A percentile compares a stretch with the other conserved stretches of the same genome.
Conservation (phyloP, 2,329 filamentous ascomycete species). For the Penicillium fuscoglaucum region DNA sequence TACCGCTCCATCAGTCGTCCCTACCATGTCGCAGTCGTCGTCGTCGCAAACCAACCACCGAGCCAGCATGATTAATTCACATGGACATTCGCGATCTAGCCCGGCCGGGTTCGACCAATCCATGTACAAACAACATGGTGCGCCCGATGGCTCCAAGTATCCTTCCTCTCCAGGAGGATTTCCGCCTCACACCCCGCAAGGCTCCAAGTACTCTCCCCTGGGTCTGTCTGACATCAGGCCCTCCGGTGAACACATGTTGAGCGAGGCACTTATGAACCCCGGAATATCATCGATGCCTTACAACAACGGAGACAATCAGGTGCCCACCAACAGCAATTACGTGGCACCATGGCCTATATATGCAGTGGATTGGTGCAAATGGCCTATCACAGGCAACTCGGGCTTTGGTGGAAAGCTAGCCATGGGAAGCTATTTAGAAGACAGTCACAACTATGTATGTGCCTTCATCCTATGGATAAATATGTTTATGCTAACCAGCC, state of each 20-base stretch:
- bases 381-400: constrained; percentile 69
- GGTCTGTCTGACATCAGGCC: constrained; percentile 90
- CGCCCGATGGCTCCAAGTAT: constrained; percentile 68
- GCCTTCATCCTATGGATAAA: constrained; percentile 34
- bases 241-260: constrained; percentile 76
- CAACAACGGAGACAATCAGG: constrained; percentile 63
- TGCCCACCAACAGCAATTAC: constrained; percentile 81
- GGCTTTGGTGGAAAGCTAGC: constrained; percentile 84
- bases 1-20: constrained; percentile 58
- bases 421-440: constrained; percentile 92
- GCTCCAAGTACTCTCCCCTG: constrained; percentile 77
- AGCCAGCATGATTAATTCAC: constrained; percentile 63
- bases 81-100: constrained; percentile 82
- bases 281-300: constrained; percentile 54
- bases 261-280: constrained; percentile 66
- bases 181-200: constrained; percentile 54
- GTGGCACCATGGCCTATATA: constrained; percentile 93
- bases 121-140: constrained; percentile 62
- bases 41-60: constrained; percentile 57
- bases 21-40: constrained; percentile 55
- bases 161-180: constrained; percentile 51
- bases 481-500: constrained; percentile 18
- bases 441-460: constrained; percentile 90
- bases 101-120: constrained; percentile 64
- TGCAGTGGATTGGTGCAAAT: constrained; percentile 99